These are phyloP conservation scores for Lagerstroemia speciosa DNA, from an alignment of 345 rosid species.

Conservation along the genomic window DNA sequence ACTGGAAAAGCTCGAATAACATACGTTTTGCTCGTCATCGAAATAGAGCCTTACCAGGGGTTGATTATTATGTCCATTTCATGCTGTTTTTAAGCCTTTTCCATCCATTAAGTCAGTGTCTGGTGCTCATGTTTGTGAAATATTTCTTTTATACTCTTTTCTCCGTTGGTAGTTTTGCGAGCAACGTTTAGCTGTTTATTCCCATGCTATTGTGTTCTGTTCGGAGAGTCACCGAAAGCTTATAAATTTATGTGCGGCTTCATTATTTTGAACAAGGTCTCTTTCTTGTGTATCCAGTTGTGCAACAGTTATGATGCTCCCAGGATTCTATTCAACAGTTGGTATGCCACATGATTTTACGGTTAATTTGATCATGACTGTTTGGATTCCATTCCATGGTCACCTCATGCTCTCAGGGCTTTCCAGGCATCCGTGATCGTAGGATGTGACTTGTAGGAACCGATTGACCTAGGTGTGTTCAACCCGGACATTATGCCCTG, in stretches of 20 bases:
- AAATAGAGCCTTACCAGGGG: not conserved
- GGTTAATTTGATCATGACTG: conserved; percentile 46
- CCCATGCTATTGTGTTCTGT: not conserved
- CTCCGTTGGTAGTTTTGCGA: not conserved
- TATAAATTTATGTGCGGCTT: not conserved
- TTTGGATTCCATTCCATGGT: conserved; percentile 32
- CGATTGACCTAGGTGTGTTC: conserved; percentile 25
- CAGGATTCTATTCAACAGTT: too few species aligned
- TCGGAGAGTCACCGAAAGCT: not conserved
- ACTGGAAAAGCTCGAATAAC: conserved; percentile 79
- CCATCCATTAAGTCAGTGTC: not conserved
- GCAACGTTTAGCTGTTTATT: not conserved
- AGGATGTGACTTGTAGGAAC: conserved; percentile 25
- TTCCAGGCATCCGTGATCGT: conserved; percentile 39
- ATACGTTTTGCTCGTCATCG: not conserved
- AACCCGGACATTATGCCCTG: conserved; percentile 16
- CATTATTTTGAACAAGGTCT: too few species aligned
- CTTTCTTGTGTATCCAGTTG: too few species aligned
- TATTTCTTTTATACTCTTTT: not conserved
- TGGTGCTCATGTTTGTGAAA: not conserved
- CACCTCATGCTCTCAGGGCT: conserved; percentile 24
- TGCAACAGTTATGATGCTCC: too few species aligned
- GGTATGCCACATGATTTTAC: too few species aligned
- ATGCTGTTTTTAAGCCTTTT: not conserved
- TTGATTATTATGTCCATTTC: not conserved